Base-by-base conservation (phyloP, 192 early-diverging fungal species). In the Mortierella claussenii region DNA sequence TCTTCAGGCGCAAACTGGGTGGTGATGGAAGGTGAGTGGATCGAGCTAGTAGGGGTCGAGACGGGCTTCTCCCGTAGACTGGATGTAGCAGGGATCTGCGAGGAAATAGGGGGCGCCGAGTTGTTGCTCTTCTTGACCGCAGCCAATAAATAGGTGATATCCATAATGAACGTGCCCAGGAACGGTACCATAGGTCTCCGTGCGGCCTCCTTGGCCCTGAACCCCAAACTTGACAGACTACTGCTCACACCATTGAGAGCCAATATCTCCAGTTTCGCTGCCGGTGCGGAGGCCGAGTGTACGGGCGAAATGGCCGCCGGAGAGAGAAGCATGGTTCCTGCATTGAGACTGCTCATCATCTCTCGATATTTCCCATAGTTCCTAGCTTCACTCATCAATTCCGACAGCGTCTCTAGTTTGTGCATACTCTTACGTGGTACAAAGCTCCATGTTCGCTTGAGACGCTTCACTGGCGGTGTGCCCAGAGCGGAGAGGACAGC, bases 311-410 rank as follows among this genome's bases (percentile, higher is more conserved):
- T 65, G 13, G 53, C 47, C 5, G 64, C 27, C 1, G 73, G 58
- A 0, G 63, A 56, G 2, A 63, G 20, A 4, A 62, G 3, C 54
- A 58, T 55, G 8, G 78, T 79, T 34, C 69, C 70, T 32, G 78
- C 60, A 26, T 62, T 60, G 5, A 76, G 59, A 45, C 65, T 76
- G 23, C 52, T 71, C 71, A 91, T 82, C 55, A 79, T 86, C 44
- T 87, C 85, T 21, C 92, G 73, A 68, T 93, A 93, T n/a, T 79
- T 80, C n/a, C 65, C 79, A 74, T 92, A 93, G 60, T 94, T 94
- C 23, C 86, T 83, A 8, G 86, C 60, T 67, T 94, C 92, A 5
- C 84, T 86, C 80, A 93, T 85, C 1, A 93, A 60, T 9, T 65
- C 79, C 31, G 68, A 82, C 34, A 93, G 51, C 15, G 81, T 56